Conservation (phyloP, 1,284 basidiomycete genomes). For the Apiotrichum akiyoshidainum region DNA sequence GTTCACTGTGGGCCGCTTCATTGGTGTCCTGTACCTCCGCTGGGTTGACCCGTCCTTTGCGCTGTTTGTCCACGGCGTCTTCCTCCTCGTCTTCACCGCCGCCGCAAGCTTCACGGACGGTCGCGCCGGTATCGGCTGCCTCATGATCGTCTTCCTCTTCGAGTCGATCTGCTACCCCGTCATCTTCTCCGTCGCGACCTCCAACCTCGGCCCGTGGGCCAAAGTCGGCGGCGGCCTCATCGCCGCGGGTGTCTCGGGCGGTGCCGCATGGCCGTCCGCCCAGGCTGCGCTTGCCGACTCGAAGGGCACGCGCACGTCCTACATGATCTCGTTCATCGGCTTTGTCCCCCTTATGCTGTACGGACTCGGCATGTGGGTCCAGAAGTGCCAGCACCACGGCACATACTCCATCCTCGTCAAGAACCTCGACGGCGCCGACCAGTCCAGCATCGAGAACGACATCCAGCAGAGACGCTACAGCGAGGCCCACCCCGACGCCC, state of each 20-base stretch:
- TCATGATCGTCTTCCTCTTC: conserved; percentile 39
- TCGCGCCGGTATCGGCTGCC: conserved; percentile 34
- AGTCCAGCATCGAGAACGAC: too few species aligned
- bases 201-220: conserved; percentile 33
- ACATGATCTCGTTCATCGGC: conserved; percentile 26
- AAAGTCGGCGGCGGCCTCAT: conserved; percentile 35
- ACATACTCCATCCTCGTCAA: conserved; percentile 17
- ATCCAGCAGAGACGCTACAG: too few species aligned
- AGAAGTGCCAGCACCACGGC: conserved; percentile 17
- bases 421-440: conserved; percentile 11
- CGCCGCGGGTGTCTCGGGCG: conserved; percentile 33
- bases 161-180: conserved; percentile 39
- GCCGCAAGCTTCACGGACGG: conserved; percentile 28
- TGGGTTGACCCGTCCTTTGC: conserved; percentile 37
- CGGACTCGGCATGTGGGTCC: conserved; percentile 26
- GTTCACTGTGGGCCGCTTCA: conserved; percentile 41
- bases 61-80: conserved; percentile 29
- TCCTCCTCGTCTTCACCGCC: conserved; percentile 33
- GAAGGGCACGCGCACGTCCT: conserved; percentile 23
- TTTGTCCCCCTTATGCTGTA: conserved; percentile 28
- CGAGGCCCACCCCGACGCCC: too few species aligned
- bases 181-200: conserved; percentile 36
- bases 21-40: conserved; percentile 33
- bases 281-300: conserved; percentile 29
- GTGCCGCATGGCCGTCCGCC: conserved; percentile 30